Evolutionary conservation across 2,329 filamentous ascomycete species (phyloP), one percentile per base, ranked within the genome.

Genomic region (Calycina herbarum): DNA sequence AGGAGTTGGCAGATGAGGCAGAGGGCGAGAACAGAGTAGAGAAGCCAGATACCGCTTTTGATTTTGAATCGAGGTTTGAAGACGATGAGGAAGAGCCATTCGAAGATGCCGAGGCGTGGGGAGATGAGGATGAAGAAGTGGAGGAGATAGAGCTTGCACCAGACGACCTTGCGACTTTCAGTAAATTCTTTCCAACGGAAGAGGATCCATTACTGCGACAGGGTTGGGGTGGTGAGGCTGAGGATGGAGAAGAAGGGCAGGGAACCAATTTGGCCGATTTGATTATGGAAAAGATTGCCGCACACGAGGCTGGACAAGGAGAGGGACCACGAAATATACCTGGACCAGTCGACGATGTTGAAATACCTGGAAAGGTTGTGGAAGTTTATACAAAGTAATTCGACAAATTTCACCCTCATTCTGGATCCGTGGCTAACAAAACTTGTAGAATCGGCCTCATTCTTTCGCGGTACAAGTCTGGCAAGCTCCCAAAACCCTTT

Each of bases 401-500:
- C 8, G n/a, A 20, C 0, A 5, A 15, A 24, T 24, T 10, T 7
- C 0, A 72, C 17, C 17, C 38, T n/a, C 59, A 38, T 17, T 35
- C 13, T 24, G 48, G 51, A 20, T 7, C 17, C 38, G 59, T 54
- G 31, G 61, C 69, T 69, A 68, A 71, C 45, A 54, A 7, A 7
- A 5, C 35, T 51, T 27, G 59, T 67, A 93, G 89, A 80, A 89
- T 97, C 72, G 94, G 94, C 67, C 83, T 94, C 71, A 90, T 98
- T 67, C 85, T 99, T 66, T 93, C 92, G 31, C 88, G 94, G 70
- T 98, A 97, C 82, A 97, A 96, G 79, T 94, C 91, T 15, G 95
- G 95, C n/a, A 94, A 94, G 71, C 85, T 99, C 38, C 95, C 95
- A 24, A 99, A 99, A 79, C 94, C 94, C 0, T 96, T 99, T 84